Evolutionary conservation across 352 stramenopile genomes (phyloP).

Genomic region (Globisporangium cylindrosporum): DNA sequence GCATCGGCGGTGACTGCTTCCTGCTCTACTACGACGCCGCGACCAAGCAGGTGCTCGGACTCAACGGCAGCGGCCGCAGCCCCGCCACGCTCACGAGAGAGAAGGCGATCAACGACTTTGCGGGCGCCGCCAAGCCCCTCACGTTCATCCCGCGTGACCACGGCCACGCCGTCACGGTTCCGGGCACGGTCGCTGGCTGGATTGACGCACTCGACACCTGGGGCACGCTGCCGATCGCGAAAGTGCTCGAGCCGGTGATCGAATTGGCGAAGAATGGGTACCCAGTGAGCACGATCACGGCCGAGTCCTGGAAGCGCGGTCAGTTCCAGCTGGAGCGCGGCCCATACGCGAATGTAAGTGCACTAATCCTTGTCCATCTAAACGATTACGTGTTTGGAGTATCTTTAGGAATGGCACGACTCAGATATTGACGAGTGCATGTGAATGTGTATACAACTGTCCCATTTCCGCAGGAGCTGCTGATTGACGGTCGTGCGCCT

Average conservation of each 20-base stretch:
- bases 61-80: conserved; percentile 93
- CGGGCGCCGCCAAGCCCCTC: conserved; percentile 20
- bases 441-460: not conserved
- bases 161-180: conserved; percentile 81
- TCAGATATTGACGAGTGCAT: not conserved
- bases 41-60: conserved; percentile 73
- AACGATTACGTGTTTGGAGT: not conserved
- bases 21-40: conserved; percentile 92
- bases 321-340: conserved; percentile 66
- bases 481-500: conserved; percentile 51
- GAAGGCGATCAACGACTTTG: conserved; percentile 40
- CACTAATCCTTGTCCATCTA: not conserved
- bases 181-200: conserved; percentile 92
- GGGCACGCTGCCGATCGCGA: conserved; percentile 73
- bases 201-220: conserved; percentile 87
- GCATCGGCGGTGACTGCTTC: conserved; percentile 94
- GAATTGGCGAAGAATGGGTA: conserved; percentile 92
- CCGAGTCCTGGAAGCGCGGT: conserved; percentile 76
- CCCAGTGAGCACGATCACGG: conserved; percentile 89
- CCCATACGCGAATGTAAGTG: conserved; percentile 31
- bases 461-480: conserved; percentile 30
- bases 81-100: conserved; percentile 82
- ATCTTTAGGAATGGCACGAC: not conserved
- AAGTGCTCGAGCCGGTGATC: conserved; percentile 90
- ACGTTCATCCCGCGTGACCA: conserved; percentile 51